phyloP scores from a whole-genome alignment of 2,329 filamentous ascomycete genomes.

The Laburnicola sp. region DNA sequence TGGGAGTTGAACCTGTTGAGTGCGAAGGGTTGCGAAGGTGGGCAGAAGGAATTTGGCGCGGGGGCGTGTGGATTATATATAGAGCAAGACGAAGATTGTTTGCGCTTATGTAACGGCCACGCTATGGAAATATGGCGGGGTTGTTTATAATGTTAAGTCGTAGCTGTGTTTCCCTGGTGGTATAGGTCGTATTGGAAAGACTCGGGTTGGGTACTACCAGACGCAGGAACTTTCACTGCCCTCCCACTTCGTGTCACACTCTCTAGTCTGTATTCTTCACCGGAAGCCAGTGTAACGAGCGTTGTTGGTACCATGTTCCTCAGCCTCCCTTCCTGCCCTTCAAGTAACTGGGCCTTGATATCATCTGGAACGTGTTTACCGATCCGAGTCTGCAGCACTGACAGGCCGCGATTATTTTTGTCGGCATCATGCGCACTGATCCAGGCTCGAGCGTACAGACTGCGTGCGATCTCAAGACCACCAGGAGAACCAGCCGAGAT shows the following conservation, averaged over 20 bases:
- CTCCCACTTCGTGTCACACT: slow-evolving; percentile 11
- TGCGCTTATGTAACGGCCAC: too few species aligned
- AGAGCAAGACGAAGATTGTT: background rate
- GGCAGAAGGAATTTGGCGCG: background rate
- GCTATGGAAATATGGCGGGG: too few species aligned
- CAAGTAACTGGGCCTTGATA: slow-evolving; percentile 33
- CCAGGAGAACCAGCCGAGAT: slow-evolving; percentile 60
- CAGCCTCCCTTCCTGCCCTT: slow-evolving; percentile 16
- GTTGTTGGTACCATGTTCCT: slow-evolving; percentile 7
- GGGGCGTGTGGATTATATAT: background rate
- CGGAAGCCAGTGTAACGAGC: slow-evolving; percentile 19
- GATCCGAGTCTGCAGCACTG: slow-evolving; percentile 56
- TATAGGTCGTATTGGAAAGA: background rate
- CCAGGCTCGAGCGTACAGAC: slow-evolving; percentile 61
- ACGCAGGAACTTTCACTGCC: background rate
- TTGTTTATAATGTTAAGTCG: too few species aligned
- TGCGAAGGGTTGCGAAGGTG: too few species aligned
- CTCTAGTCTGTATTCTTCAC: slow-evolving; percentile 21
- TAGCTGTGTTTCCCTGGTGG: too few species aligned
- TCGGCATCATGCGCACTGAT: slow-evolving; percentile 64
- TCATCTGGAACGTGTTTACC: slow-evolving; percentile 36
- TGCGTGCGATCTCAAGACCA: slow-evolving; percentile 60
- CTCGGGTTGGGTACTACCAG: background rate
- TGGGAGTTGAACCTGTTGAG: too few species aligned
- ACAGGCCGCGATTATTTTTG: slow-evolving; percentile 59